Base-by-base conservation (phyloP, 805 yeast species). In the Candida loeiensis region DNA sequence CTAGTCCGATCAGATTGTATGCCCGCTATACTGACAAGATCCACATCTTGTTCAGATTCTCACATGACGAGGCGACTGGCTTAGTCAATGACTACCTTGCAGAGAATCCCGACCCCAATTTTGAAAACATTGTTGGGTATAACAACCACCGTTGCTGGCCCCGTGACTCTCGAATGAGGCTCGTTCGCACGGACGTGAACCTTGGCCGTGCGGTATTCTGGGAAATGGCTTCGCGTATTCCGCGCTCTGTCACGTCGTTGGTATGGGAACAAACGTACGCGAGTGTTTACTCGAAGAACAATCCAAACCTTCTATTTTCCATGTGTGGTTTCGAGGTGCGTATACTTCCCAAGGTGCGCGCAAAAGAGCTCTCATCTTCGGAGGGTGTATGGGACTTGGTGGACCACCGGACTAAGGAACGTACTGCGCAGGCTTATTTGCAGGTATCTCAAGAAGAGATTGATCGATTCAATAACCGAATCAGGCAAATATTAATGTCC, bases 261-360 rank as follows among this genome's bases (percentile, higher is more conserved):
- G 76, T 74, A 34, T 91, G 97, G 96, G 82, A 77, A 25, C 82
- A 80, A 39, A 71, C 95, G 0, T 73, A 80, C 49, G 90, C 89
- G 0, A 87, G 96, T 0, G 95, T 93, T 1, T 93, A 91, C 59
- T 85, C 96, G 13, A 77, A 75, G 41, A 95, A 90, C 45, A 93
- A 93, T 54, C 91, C 96, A 6, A 95, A 91, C 50, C 57, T 93
- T 44, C 64, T 91, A 22, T 88, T 91, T 52, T 76, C 93, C 0
- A 85, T 93, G 90, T 83, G 93, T 61, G 99, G 99, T 0, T 93
- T 93, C 65, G 99, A 93, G 55, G 83, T 93, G 1, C 69, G 99
- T 40, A 82, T 93, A 21, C 59, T 86, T 32, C 99, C 99, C 3
- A 86, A 79, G 52, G 47, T 61, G 16, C 72, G 97, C 48, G 33